These are phyloP conservation scores for Phialocephala sp. DNA, from an alignment of 2,329 filamentous ascomycete species.

Conservation along the genomic window DNA sequence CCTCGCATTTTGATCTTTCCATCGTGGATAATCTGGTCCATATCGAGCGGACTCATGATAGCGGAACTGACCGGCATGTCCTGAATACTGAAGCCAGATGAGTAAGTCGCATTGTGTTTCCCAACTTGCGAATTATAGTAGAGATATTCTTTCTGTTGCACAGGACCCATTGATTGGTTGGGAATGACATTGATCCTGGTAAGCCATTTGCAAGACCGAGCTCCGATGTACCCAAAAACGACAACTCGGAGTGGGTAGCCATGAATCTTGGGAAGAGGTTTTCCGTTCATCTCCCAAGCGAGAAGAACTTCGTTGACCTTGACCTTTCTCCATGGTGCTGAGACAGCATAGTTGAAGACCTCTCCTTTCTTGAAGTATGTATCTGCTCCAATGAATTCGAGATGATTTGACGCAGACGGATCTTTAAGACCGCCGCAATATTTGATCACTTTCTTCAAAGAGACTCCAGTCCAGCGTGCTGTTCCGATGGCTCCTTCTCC, in stretches of 20 bases:
- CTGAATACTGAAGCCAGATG: constrained; percentile 70
- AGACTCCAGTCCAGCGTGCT: constrained; percentile 66
- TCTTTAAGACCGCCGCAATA: constrained; percentile 65
- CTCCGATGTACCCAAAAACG: constrained; percentile 71
- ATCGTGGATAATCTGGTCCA: constrained; percentile 35
- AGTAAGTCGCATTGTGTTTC: constrained; percentile 70
- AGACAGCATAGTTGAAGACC: constrained; percentile 70
- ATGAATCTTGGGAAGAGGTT: constrained; percentile 66
- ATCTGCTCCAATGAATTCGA: constrained; percentile 73
- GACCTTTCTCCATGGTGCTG: constrained; percentile 70
- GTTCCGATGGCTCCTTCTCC: constrained; percentile 72
- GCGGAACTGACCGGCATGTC: constrained; percentile 72
- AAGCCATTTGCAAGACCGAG: constrained; percentile 73
- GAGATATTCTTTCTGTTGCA: constrained; percentile 69
- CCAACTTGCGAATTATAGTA: constrained; percentile 72
- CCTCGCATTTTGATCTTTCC: constrained; percentile 54
- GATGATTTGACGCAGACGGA: constrained; percentile 56
- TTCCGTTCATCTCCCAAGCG: constrained; percentile 71
- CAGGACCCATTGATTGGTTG: constrained; percentile 58
- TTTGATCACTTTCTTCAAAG: constrained; percentile 73
- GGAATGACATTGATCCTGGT: constrained; percentile 65
- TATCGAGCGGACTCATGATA: constrained; percentile 59
- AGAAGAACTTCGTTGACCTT: constrained; percentile 69
- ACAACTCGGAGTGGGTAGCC: constrained; percentile 67
- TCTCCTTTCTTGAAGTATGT: constrained; percentile 72